Evolutionary conservation across 2,329 filamentous ascomycete species (phyloP), one percentile per base, ranked within the genome.

Genomic region (Chaetoscypha palmicola): DNA sequence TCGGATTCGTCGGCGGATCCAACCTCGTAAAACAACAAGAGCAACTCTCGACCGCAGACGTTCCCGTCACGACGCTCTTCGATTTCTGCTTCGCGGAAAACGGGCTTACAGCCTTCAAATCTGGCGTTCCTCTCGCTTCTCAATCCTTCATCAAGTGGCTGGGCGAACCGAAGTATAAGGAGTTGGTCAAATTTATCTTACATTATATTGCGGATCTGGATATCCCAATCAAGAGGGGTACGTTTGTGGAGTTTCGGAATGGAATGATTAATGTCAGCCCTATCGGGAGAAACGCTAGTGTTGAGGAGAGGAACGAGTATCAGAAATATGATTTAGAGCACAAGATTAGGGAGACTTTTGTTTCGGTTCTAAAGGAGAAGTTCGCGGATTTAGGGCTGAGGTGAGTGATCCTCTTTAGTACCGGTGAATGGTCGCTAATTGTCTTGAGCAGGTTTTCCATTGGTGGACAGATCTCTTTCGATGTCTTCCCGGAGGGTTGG

Each of bases 81-180:
- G 92, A 98, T 73, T 98, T 87, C 71, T 92, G 85, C 77, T 98
- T 98, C 71, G 74, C 89, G 47, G 92, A 98, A 72, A 98, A 98
- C 69, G 92, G 92, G 9, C 79, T 98, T 56, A 94, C 86, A 1
- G 92, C 91, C 33, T 94, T 77, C 74, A 88, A 89, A 62, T 69
- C 90, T 60, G 92, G 91, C 58, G 68, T 81, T 64, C 74, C 77
- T 43, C 78, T 97, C 46, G 73, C 82, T 1, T 81, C 79, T 59
- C 84, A 83, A 68, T 87, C 79, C 68, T 98, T 97, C 77, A 95
- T 97, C 71, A 67, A 79, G 58, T 94, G 83, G 82, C 74, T 97
- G 52, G 92, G 92, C 53, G 90, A 98, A 74, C 71, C 71, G 16
- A 74, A 75, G 58, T 92, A 90, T 73, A 88, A 91, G 74, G 71